These are phyloP conservation scores for Podospora tetraspora DNA, from an alignment of 495 filamentous ascomycete species.

Conservation along the genomic window DNA sequence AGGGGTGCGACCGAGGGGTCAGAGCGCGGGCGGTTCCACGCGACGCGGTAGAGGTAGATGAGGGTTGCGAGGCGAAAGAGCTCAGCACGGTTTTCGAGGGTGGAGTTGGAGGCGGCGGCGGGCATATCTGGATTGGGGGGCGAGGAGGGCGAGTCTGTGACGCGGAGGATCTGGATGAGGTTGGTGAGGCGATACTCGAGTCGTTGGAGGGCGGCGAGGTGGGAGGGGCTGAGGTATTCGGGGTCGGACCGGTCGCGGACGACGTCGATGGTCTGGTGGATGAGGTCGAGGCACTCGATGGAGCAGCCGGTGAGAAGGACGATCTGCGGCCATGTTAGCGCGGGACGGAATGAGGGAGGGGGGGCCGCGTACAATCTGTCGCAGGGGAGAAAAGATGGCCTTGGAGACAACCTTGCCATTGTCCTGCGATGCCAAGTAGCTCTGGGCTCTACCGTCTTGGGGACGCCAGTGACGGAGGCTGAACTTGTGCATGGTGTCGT, in stretches of 20 bases:
- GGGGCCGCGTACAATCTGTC: constrained; percentile 11
- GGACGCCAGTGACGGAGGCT: constrained; percentile 19
- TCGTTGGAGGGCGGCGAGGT: not conserved
- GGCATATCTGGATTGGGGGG: not conserved
- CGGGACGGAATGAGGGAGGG: not conserved
- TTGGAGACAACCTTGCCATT: constrained; percentile 15
- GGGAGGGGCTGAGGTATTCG: constrained; percentile 6
- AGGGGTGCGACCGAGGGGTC: not conserved
- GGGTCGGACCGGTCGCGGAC: constrained; percentile 13
- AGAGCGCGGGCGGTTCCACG: not conserved
- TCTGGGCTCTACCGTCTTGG: not conserved
- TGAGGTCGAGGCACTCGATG: constrained; percentile 17
- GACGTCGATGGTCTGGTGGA: constrained; percentile 8
- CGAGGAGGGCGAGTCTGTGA: not conserved
- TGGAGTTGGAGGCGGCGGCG: not conserved
- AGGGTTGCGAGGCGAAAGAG: constrained; percentile 16
- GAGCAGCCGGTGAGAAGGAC: constrained; percentile 18
- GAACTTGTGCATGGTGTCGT: constrained; percentile 23
- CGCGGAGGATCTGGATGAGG: constrained; percentile 1
- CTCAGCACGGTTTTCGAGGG: constrained; percentile 7
- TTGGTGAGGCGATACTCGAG: constrained; percentile 6
- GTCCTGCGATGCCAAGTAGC: not conserved
- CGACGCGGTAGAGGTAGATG: constrained; percentile 21
- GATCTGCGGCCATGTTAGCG: constrained; percentile 8
- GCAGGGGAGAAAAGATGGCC: constrained; percentile 16